Percentiles rank a stretch among this genome's conserved stretches.
Evolutionary conservation across 352 stramenopile genomes (phyloP).

Genomic region (Pythium biforme): DNA sequence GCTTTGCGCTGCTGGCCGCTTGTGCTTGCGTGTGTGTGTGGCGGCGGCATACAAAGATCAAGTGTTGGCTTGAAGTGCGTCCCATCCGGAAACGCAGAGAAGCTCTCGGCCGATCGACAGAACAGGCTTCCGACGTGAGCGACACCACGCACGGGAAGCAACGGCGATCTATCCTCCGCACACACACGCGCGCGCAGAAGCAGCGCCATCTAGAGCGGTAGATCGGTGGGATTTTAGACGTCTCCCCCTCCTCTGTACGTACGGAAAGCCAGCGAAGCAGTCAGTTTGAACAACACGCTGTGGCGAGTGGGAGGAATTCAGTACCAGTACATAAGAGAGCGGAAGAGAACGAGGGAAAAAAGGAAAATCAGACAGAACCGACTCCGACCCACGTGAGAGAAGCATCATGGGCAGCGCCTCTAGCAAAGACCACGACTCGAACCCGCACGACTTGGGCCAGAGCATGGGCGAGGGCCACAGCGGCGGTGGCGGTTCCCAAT

Average conservation of each 20-base stretch:
- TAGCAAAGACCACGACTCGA: slow-evolving; percentile 79
- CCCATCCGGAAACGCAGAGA: slow-evolving; percentile 8
- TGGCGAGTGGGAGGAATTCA: too few relatives aligned
- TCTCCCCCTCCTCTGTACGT: too few relatives aligned
- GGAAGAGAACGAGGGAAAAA: not conserved
- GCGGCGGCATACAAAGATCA: slow-evolving; percentile 22
- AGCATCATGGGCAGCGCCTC: slow-evolving; percentile 73
- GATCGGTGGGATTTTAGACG: too few relatives aligned
- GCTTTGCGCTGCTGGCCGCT: slow-evolving; percentile 2
- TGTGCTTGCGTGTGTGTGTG: not conserved
- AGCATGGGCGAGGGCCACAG: slow-evolving; percentile 34
- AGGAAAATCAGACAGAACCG: not conserved
- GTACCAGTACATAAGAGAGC: not conserved
- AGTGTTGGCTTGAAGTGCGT: slow-evolving; percentile 25
- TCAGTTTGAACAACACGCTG: too few relatives aligned
- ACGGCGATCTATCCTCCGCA: too few relatives aligned
- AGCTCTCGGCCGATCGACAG: not conserved
- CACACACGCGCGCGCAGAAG: too few relatives aligned
- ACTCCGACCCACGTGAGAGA: not conserved
- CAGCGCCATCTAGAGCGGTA: too few relatives aligned
- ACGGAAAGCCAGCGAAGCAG: too few relatives aligned
- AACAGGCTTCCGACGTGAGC: too few relatives aligned
- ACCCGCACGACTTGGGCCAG: slow-evolving; percentile 73
- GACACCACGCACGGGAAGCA: too few relatives aligned
- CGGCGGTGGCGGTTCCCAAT: slow-evolving; percentile 35